Percentiles rank a stretch among this genome's conserved stretches.
These are phyloP conservation scores for Scheffersomyces stambukii DNA, from an alignment of 1,139 yeast genomes.

Conservation along the genomic window DNA sequence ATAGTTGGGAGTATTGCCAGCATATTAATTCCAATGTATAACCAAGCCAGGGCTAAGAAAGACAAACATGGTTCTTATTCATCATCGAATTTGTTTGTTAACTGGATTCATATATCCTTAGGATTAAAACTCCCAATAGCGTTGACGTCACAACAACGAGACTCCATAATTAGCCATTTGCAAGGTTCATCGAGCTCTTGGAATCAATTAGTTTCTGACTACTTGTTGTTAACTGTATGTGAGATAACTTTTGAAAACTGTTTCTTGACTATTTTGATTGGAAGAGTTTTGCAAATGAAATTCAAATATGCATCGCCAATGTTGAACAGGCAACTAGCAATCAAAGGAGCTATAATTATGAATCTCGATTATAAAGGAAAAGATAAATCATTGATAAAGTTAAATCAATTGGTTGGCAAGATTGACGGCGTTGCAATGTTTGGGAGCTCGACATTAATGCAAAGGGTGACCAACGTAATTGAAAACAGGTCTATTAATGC, in stretches of 20 bases:
- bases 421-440: constrained; percentile 33
- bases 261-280: constrained; percentile 29
- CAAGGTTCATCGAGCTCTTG: constrained; percentile 19
- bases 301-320: constrained; percentile 18
- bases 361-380: constrained; percentile 31
- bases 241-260: constrained; percentile 37
- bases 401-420: constrained; percentile 26
- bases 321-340: constrained; percentile 21
- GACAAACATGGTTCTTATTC: constrained; percentile 1
- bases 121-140: constrained; percentile 28
- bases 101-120: constrained; percentile 25
- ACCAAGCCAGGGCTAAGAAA: constrained; percentile 3
- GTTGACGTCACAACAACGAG: constrained; percentile 15
- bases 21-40: constrained; percentile 22
- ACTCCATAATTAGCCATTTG: constrained; percentile 19
- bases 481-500: constrained; percentile 19
- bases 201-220: constrained; percentile 21
- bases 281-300: constrained; percentile 21
- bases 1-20: constrained; percentile 23
- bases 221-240: constrained; percentile 25
- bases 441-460: constrained; percentile 22
- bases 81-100: constrained; percentile 3
- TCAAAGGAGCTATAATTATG: constrained; percentile 24
- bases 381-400: constrained; percentile 17
- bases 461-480: constrained; percentile 27